Base-by-base conservation (phyloP, 2,329 filamentous ascomycete species). In the Colletotrichum musicola region DNA sequence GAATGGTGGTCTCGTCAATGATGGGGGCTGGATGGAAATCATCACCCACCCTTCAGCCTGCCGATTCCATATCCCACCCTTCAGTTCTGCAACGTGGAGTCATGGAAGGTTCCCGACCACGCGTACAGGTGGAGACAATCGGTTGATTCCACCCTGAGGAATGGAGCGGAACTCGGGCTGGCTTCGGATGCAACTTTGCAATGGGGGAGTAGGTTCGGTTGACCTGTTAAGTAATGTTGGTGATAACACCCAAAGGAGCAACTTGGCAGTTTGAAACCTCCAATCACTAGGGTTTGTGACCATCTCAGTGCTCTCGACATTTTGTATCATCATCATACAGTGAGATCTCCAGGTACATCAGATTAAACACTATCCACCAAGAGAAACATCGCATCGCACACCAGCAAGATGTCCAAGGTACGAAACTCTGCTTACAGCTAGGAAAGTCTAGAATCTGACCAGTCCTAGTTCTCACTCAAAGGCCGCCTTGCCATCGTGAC, bases 401-500 rank as follows among this genome's bases (percentile, higher is more conserved):
- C 13, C n/a, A 9, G 7, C 30, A 35, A 10, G 10, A 49, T 49
- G 46, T 49, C 46, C 46, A 49, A 49, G 46, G 46, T 49, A 49
- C 44, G n/a, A 9, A n/a, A 10, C 40, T 13, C 16, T 4, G 13
- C 4, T 13, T 35, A 2, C 10, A 42, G 4, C 38, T 35, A 10
- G 3, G 30, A 42, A 42, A 42, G 40, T 4, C 16, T 13, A 42
- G 13, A 2, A 14, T 14, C 6, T 42, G 10, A 16, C 63, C 49
- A 4, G 10, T 0, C 13, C 1, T 53, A 85, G 83, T 86, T 87
- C 69, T 84, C 82, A 0, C 75, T 87, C 4, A 79, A 82, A 68
- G 84, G 83, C 18, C 82, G 84, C 30, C 83, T 80, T 4, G 82
- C 80, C 22, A 69, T 85, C 35, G 76, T 85, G 27, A 85, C 84